Conservation (phyloP, 345 rosid species). For the Clausena lansium region DNA sequence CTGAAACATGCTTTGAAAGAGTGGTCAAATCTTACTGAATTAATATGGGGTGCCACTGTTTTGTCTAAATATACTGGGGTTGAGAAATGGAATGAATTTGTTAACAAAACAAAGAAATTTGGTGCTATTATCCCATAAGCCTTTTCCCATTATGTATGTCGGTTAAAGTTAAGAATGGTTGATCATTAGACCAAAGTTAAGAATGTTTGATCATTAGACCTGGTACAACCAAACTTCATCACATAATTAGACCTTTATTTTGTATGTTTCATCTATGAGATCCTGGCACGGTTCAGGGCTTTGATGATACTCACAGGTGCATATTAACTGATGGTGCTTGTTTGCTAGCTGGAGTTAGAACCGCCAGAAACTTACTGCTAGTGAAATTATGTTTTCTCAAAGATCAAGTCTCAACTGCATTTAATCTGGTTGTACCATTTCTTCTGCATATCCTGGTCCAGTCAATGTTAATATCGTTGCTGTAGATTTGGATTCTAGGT, state of each 20-base stretch:
- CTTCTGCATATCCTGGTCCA: not conserved
- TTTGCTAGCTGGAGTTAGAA: not conserved
- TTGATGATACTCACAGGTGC: not conserved
- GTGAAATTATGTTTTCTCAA: not conserved
- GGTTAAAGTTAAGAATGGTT: not conserved
- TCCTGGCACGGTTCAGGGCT: not conserved
- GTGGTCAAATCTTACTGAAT: not conserved
- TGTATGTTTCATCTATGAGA: not conserved
- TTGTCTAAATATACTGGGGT: not conserved
- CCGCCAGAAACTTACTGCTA: not conserved
- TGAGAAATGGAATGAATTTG: not conserved
- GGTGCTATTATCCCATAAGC: not conserved
- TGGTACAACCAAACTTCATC: not conserved
- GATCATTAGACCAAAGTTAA: too few species aligned
- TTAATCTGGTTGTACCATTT: not conserved
- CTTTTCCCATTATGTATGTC: not conserved
- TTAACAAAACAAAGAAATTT: not conserved
- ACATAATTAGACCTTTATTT: not conserved
- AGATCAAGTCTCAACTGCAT: not conserved
- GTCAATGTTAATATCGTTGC: not conserved
- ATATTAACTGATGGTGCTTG: not conserved
- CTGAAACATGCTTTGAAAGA: not conserved
- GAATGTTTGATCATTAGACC: not conserved
- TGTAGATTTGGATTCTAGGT: slow-evolving; percentile 1
- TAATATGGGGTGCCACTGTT: not conserved